phyloP scores from a whole-genome alignment of 1,284 basidiomycete genomes.

The Thelephora terrestris region DNA sequence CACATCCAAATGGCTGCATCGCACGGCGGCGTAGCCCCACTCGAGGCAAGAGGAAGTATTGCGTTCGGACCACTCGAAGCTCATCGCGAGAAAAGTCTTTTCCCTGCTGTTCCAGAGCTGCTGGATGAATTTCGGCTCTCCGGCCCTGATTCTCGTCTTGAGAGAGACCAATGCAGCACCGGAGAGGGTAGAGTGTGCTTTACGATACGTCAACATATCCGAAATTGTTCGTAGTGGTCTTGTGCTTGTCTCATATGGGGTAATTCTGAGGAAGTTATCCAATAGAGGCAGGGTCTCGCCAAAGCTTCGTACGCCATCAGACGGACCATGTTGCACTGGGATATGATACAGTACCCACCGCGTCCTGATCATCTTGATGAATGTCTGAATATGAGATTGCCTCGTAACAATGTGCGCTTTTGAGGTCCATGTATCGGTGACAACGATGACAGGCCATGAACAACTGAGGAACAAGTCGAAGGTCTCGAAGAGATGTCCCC shows the following conservation, averaged over 20 bases:
- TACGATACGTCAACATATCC: slow-evolving; percentile 65
- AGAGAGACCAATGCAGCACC: slow-evolving; percentile 60
- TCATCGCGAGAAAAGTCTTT: slow-evolving; percentile 66
- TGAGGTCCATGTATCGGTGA: slow-evolving; percentile 66
- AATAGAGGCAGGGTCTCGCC: slow-evolving; percentile 63
- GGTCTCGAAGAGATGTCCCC: slow-evolving; percentile 72
- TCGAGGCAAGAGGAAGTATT: slow-evolving; percentile 62
- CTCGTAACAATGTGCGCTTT: slow-evolving; percentile 73
- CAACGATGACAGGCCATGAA: slow-evolving; percentile 77
- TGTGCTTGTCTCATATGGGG: slow-evolving; percentile 56
- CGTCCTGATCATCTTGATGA: slow-evolving; percentile 72
- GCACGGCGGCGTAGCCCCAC: slow-evolving; percentile 72
- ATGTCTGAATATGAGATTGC: slow-evolving; percentile 56
- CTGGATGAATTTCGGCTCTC: slow-evolving; percentile 57
- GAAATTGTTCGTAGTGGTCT: slow-evolving; percentile 62
- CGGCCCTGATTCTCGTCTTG: slow-evolving; percentile 56
- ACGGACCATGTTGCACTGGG: neutral
- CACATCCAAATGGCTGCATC: slow-evolving; percentile 67
- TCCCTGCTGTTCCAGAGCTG: slow-evolving; percentile 64
- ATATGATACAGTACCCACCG: slow-evolving; percentile 31
- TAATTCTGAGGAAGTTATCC: slow-evolving; percentile 55
- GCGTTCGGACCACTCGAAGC: slow-evolving; percentile 73
- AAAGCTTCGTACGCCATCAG: slow-evolving; percentile 33
- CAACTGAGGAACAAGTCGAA: slow-evolving; percentile 79
- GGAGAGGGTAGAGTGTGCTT: slow-evolving; percentile 62